Conservation (phyloP, 805 yeast species). For the Ogataea nonfermentans region DNA sequence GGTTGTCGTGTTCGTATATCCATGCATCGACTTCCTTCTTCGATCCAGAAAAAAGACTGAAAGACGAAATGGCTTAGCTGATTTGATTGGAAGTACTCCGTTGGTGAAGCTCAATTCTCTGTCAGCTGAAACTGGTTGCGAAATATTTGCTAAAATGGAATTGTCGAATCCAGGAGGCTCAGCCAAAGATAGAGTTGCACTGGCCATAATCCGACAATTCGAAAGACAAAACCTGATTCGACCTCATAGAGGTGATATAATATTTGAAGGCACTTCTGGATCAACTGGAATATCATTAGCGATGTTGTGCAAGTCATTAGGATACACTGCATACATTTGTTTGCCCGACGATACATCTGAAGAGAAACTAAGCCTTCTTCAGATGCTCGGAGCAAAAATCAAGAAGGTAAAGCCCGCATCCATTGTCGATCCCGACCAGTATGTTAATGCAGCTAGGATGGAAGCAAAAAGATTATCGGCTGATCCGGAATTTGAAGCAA, state of each 20-base stretch:
- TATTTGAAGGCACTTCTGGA: slow-evolving; percentile 95
- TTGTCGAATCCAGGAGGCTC: slow-evolving; percentile 90
- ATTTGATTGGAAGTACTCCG: slow-evolving; percentile 89
- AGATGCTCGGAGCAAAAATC: slow-evolving; percentile 74
- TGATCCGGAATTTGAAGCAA: slow-evolving; percentile 37
- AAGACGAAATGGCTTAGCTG: slow-evolving; percentile 31
- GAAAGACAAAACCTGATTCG: slow-evolving; percentile 56
- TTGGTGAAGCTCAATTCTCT: slow-evolving; percentile 70
- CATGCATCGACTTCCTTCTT: background rate
- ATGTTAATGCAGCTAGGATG: slow-evolving; percentile 80
- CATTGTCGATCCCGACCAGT: slow-evolving; percentile 89
- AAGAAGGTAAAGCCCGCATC: slow-evolving; percentile 92
- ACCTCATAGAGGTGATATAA: slow-evolving; percentile 64
- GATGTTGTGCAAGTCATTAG: slow-evolving; percentile 81
- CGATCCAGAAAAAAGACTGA: slow-evolving; percentile 10
- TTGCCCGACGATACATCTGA: slow-evolving; percentile 89
- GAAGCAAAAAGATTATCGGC: slow-evolving; percentile 54
- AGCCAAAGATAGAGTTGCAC: slow-evolving; percentile 92
- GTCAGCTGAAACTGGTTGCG: slow-evolving; percentile 71
- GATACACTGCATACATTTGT: slow-evolving; percentile 90
- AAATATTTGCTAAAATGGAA: slow-evolving; percentile 84
- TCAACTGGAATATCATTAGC: slow-evolving; percentile 96
- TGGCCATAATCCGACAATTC: slow-evolving; percentile 72
- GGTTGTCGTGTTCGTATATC: too few species aligned
- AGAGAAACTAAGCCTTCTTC: slow-evolving; percentile 74